Evolutionary conservation across 1,284 basidiomycete genomes (phyloP), one percentile per base, ranked within the genome.

Genomic region (Leccinum subrobustum): DNA sequence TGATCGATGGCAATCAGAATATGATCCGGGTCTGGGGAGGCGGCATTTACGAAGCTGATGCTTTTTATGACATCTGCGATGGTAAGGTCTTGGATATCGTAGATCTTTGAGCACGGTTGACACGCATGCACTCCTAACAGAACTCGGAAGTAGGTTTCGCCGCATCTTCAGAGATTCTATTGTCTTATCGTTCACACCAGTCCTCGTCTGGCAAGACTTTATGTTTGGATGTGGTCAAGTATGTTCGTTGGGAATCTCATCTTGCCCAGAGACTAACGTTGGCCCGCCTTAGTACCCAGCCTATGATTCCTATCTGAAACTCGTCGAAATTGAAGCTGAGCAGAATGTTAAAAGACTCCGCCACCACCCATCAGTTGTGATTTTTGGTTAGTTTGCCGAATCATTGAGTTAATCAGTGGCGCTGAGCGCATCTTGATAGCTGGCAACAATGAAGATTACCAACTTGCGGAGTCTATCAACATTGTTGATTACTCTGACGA

Each of bases 401-500:
- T 52, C 20, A 25, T 14, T 52, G 29, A 18, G 25, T 39, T 60
- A 9, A 27, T 25, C 33, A 44, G 57, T 31, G 37, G 47, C 35
- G 35, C 54, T 64, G 50, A 63, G 51, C 29, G 50, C 51, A 35
- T 57, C 9, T 25, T 60, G 55, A 59, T 66, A 87, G 92, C 93
- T 37, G 93, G 94, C 51, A 96, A 96, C 75, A 96, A 95, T 71
- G 94, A 96, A 79, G 91, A 93, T 74, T 93, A 93, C 69, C 88
- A 90, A 71, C 68, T 2, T 54, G 93, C 93, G 6, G 94, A 96
- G 76, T 83, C 83, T 0, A 71, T 82, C 64, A 81, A 86, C 2
- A 85, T 95, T 35, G 85, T 95, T 60, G 88, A 96, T 74, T 95
- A 95, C 75, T 77, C 80, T 12, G 92, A 95, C 69, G 88, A 94